Evolutionary conservation across 2,329 filamentous ascomycete species (phyloP).

Genomic region (Didymellaceae sp.): DNA sequence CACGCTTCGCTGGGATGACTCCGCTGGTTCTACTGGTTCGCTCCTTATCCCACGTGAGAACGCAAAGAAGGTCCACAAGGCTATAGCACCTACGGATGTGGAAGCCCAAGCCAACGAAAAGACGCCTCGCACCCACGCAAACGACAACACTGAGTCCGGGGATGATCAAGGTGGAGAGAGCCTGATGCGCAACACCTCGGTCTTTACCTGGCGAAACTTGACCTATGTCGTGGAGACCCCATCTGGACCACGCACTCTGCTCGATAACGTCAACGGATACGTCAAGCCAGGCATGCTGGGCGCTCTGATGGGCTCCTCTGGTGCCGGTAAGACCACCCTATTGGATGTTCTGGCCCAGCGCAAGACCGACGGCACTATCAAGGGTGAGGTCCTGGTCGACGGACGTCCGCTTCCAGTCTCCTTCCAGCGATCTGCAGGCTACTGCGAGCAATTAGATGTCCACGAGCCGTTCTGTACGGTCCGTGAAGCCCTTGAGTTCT

Average conservation of each 20-base stretch:
- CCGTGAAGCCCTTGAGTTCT: conserved; percentile 40
- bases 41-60: conserved; percentile 65
- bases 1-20: conserved; percentile 64
- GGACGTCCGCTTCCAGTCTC: conserved; percentile 33
- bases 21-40: conserved; percentile 58
- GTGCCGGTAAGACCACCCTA: conserved; percentile 46
- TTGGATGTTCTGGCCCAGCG: conserved; percentile 42
- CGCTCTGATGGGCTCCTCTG: conserved; percentile 44
- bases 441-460: conserved; percentile 44
- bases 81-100: conserved; percentile 53
- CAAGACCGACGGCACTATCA: conserved; percentile 37
- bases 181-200: conserved; percentile 67
- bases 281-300: conserved; percentile 59
- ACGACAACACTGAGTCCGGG: neutral
- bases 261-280: conserved; percentile 61
- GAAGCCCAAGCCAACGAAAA: conserved; percentile 52
- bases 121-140: conserved; percentile 2
- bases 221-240: conserved; percentile 62
- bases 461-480: conserved; percentile 39
- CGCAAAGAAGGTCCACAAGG: conserved; percentile 24
- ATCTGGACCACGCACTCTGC: conserved; percentile 49
- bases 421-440: conserved; percentile 44
- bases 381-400: conserved; percentile 39
- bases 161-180: conserved; percentile 41
- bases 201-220: conserved; percentile 70